These are phyloP conservation scores for Penicillium decumbens DNA, from an alignment of 2,329 filamentous ascomycete species.

Conservation along the genomic window DNA sequence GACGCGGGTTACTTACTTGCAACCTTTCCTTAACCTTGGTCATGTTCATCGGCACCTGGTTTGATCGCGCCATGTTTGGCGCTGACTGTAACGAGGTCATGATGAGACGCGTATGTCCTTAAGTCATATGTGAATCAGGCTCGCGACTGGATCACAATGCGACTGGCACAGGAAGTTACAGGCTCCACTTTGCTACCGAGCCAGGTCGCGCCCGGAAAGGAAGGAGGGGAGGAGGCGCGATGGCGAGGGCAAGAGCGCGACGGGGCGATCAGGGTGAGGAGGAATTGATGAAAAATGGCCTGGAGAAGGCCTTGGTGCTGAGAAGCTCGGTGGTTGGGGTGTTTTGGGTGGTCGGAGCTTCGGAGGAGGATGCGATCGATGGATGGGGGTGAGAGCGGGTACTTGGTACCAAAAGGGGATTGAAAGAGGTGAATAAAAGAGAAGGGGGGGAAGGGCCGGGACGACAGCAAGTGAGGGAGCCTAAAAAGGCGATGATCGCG, in stretches of 20 bases:
- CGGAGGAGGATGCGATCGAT: constrained; percentile 23
- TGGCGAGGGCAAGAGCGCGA: constrained; percentile 19
- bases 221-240: constrained; percentile 22
- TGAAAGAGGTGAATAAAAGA: constrained; percentile 17
- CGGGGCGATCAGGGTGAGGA: constrained; percentile 21
- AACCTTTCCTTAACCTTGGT: constrained; percentile 41
- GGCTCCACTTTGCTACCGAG: constrained; percentile 18
- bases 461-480: constrained; percentile 22
- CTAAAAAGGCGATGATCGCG: constrained; percentile 24
- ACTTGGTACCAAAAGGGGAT: constrained; percentile 16
- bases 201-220: constrained; percentile 22
- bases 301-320: constrained; percentile 33
- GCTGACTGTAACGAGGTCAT: constrained; percentile 80
- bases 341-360: constrained; percentile 26
- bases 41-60: constrained; percentile 60
- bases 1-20: constrained; percentile 35
- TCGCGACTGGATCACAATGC: constrained; percentile 18
- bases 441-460: constrained; percentile 8
- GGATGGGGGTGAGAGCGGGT: constrained; percentile 21
- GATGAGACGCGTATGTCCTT: constrained; percentile 33
- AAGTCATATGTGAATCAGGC: constrained; percentile 29
- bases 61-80: constrained; percentile 63
- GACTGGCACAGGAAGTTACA: constrained; percentile 18
- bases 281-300: constrained; percentile 24
- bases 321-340: constrained; percentile 31